A percentile compares a stretch with the other conserved stretches of the same genome.
These are phyloP conservation scores for Coffea eugenioides DNA, from an alignment of 257 asterid species.

Conservation along the genomic window DNA sequence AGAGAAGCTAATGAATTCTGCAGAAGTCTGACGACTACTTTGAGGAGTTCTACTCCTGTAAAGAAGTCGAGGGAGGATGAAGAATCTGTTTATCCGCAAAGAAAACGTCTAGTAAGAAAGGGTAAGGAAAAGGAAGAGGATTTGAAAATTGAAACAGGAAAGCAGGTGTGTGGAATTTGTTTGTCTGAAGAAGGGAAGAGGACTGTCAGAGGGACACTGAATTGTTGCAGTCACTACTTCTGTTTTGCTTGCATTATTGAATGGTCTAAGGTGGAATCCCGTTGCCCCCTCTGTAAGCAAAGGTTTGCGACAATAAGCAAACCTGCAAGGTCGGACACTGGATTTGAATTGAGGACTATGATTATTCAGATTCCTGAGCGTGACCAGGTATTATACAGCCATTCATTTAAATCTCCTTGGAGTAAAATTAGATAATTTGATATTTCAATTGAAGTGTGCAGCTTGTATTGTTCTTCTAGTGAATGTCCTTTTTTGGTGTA, in stretches of 20 bases:
- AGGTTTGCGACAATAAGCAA: slow-evolving; percentile 68
- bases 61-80: slow-evolving; percentile 32
- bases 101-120: slow-evolving; percentile 46
- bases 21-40: slow-evolving; percentile 31
- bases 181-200: slow-evolving; percentile 80
- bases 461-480: not conserved
- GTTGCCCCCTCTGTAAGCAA: slow-evolving; percentile 95
- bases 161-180: slow-evolving; percentile 91
- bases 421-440: not conserved
- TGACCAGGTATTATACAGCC: slow-evolving; percentile 62
- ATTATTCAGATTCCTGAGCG: slow-evolving; percentile 74
- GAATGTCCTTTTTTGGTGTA: not conserved
- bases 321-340: slow-evolving; percentile 48
- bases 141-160: slow-evolving; percentile 53
- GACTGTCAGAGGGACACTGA: slow-evolving; percentile 64
- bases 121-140: slow-evolving; percentile 69
- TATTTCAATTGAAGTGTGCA: not conserved
- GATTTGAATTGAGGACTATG: slow-evolving; percentile 47
- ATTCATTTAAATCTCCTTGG: slow-evolving; percentile 3
- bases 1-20: slow-evolving; percentile 65
- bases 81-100: slow-evolving; percentile 34
- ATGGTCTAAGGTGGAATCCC: slow-evolving; percentile 96
- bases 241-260: slow-evolving; percentile 94
- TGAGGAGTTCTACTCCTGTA: slow-evolving; percentile 47
- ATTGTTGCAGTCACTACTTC: slow-evolving; percentile 85